Percentiles rank a stretch among this genome's conserved stretches.
Evolutionary conservation across 176 grass and related monocot species (phyloP).

Genomic region (Echinochloa phyllopogon): DNA sequence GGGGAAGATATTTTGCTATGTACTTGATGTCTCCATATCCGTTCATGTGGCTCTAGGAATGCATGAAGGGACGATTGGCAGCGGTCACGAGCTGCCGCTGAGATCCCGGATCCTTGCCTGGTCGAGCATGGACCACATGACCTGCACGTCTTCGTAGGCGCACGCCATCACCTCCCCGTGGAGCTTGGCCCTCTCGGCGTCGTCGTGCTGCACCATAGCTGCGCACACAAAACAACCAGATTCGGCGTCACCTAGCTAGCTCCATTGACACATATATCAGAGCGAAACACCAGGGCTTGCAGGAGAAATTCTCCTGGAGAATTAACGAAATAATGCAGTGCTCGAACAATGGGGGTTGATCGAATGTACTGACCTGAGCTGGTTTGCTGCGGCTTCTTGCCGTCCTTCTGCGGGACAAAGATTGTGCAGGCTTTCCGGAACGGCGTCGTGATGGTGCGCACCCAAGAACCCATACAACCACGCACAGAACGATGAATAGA

Average conservation of each 20-base stretch:
- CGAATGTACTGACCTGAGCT: neutral
- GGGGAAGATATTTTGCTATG: slow-evolving; percentile 23
- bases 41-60: neutral
- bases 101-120: slow-evolving; percentile 55
- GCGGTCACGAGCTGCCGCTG: slow-evolving; percentile 48
- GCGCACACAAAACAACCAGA: neutral
- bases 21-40: slow-evolving; percentile 8
- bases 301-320: too few species aligned
- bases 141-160: slow-evolving; percentile 71
- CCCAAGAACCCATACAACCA: slow-evolving; percentile 75
- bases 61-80: neutral
- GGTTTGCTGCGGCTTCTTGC: slow-evolving; percentile 45
- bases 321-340: neutral
- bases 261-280: neutral
- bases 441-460: slow-evolving; percentile 70
- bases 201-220: slow-evolving; percentile 41
- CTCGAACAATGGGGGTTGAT: neutral
- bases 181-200: slow-evolving; percentile 52
- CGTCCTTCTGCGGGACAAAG: slow-evolving; percentile 46
- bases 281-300: neutral
- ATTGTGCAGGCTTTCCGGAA: slow-evolving; percentile 72
- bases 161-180: slow-evolving; percentile 84
- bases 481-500: neutral
- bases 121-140: slow-evolving; percentile 90
- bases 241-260: neutral